phyloP scores from a whole-genome alignment of 2,329 filamentous ascomycete genomes.

The Aspergillus aculeatinus region DNA sequence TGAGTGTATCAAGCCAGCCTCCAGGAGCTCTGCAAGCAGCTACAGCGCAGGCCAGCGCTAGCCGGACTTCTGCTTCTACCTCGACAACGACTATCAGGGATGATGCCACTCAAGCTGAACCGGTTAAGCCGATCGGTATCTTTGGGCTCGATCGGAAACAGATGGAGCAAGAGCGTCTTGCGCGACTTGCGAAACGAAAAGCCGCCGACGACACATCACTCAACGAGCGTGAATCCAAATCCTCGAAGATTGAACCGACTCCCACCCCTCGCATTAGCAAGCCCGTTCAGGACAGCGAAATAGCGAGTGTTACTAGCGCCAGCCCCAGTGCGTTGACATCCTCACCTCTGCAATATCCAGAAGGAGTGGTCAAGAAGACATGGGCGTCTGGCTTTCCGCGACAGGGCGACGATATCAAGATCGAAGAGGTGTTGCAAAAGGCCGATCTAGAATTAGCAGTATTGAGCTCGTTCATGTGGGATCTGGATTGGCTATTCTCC shows the following conservation, averaged over 20 bases:
- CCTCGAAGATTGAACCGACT: conserved; percentile 16
- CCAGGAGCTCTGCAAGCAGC: background rate
- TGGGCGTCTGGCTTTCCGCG: conserved; percentile 66
- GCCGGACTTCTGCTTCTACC: background rate
- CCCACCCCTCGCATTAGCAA: background rate
- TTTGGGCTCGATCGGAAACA: conserved; percentile 69
- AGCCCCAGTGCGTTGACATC: conserved; percentile 14
- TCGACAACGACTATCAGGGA: background rate
- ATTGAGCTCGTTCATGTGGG: conserved; percentile 83
- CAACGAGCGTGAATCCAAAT: conserved; percentile 25
- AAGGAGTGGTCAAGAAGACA: conserved; percentile 76
- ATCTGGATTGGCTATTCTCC: conserved; percentile 73
- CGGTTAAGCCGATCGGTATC: conserved; percentile 33
- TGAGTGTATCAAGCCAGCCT: background rate
- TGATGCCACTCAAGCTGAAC: background rate
- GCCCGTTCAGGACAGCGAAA: background rate
- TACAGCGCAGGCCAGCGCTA: background rate
- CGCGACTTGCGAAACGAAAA: conserved; percentile 63
- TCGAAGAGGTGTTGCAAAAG: conserved; percentile 82
- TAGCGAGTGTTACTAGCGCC: background rate
- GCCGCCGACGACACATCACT: conserved; percentile 38
- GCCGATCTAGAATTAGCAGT: conserved; percentile 71
- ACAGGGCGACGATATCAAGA: conserved; percentile 70
- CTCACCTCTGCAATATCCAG: conserved; percentile 48
- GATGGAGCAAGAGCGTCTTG: conserved; percentile 83